Evolutionary conservation across 768 basidiomycete genomes (phyloP).

Genomic region (Astraeus odoratus): DNA sequence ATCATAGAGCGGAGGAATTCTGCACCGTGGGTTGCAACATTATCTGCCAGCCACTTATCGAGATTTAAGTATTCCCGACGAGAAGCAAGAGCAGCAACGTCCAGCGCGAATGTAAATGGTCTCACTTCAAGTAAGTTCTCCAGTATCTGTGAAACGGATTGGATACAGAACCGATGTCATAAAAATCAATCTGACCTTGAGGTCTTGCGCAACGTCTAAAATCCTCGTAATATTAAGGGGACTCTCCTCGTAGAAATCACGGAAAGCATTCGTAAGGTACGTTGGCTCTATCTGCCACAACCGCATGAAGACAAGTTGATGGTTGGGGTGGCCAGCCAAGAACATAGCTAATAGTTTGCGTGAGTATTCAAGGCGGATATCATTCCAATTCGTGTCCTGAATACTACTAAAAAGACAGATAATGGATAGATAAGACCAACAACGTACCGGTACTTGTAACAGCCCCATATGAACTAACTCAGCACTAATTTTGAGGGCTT

Average conservation of each 20-base stretch:
- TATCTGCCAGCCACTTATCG: conserved; percentile 93
- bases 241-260: conserved; percentile 87
- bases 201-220: conserved; percentile 89
- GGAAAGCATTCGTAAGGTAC: conserved; percentile 82
- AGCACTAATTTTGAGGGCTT: conserved; percentile 87
- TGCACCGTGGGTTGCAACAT: conserved; percentile 71
- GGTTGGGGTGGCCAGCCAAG: conserved; percentile 86
- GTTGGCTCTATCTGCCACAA: conserved; percentile 88
- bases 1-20: conserved; percentile 87
- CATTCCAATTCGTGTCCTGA: conserved; percentile 79
- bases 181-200: conserved; percentile 55
- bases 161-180: neutral
- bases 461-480: conserved; percentile 93
- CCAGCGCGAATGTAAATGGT: conserved; percentile 85
- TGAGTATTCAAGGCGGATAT: conserved; percentile 82
- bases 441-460: conserved; percentile 79
- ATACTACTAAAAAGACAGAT: neutral
- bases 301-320: conserved; percentile 94
- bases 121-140: conserved; percentile 88
- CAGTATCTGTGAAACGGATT: conserved; percentile 54
- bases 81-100: conserved; percentile 90
- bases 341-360: conserved; percentile 84
- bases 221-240: conserved; percentile 92
- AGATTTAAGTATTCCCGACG: conserved; percentile 91
- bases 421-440: neutral